Conservation (phyloP, 768 basidiomycete species). For the Inosperma sp. region DNA sequence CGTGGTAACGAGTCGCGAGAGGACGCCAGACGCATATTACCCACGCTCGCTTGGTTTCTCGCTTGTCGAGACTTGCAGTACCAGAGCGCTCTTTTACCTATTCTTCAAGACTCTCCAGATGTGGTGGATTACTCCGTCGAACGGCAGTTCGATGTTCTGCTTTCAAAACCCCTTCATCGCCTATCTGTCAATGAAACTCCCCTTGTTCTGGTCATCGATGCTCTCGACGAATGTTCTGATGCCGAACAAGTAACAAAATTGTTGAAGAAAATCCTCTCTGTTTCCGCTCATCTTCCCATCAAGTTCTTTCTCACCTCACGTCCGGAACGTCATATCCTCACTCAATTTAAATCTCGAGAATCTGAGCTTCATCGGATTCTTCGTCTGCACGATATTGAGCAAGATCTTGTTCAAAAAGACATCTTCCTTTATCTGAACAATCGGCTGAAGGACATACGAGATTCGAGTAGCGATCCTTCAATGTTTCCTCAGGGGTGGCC, state of each 20-base stretch:
- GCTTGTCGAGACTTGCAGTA: too few relatives aligned
- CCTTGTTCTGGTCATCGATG: constrained; percentile 27
- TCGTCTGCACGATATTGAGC: constrained; percentile 6
- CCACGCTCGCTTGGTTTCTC: too few relatives aligned
- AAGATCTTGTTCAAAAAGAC: not conserved
- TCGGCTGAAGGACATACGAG: not conserved
- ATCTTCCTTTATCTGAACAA: not conserved
- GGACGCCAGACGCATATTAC: too few relatives aligned
- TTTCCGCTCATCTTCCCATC: constrained; percentile 18
- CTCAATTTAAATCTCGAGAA: not conserved
- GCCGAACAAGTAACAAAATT: constrained; percentile 16
- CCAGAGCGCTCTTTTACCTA: too few relatives aligned
- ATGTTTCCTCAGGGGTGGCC: not conserved
- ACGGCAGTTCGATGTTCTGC: too few relatives aligned
- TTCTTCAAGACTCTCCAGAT: too few relatives aligned
- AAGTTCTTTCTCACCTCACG: constrained; percentile 24
- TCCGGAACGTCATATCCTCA: constrained; percentile 6
- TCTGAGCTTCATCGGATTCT: not conserved
- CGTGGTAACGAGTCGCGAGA: too few relatives aligned
- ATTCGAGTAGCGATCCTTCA: not conserved
- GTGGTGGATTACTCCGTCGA: too few relatives aligned
- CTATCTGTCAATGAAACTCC: too few relatives aligned
- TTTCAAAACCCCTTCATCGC: too few relatives aligned
- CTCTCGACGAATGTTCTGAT: constrained; percentile 23
- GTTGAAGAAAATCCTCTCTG: constrained; percentile 18